Base-by-base conservation (phyloP, 73 alveolate species). In the Paramecium octaurelia region DNA sequence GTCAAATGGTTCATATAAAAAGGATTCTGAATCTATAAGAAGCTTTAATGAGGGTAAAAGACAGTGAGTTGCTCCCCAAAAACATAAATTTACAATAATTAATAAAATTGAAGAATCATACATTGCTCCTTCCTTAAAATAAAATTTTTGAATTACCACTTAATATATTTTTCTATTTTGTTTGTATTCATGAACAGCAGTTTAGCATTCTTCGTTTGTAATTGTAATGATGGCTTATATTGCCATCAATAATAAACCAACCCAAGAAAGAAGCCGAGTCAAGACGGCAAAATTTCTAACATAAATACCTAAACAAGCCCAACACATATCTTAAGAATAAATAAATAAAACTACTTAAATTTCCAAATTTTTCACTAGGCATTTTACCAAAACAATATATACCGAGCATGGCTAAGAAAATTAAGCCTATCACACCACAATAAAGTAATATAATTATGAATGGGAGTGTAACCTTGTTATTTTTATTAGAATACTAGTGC, bases 31-130 rank as follows among this genome's bases (percentile, higher is more conserved):
- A 24, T 73, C 87, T 16, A 73, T 35, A 16, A 31, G 1, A 8
- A 35, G 21, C 59, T 73, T 73, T 16, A 73, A 21, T 6, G 46
- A 35, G 1, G 87, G 87, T 38, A 73, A 16, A 16, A 73, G 9
- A 5, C 57, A 73, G 40, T 73, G 87, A 16, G 87, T 73, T 16
- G 87, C 87, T n/a, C 87, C 87, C 87, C 87, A 73, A 73, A 73
- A 73, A 29, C 87, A 35, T 35, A 73, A 11, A 73, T 73, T 73
- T 0, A 73, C 87, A 12, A 73, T n/a, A 4, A 73, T 43, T 9
- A 73, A 38, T 21, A 38, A 12, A 14, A 73, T 73, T 73, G 87
- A 73, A 16, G 54, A 35, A 21, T 43, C 36, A 14, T 73, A 73
- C 87, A 73, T 73, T 1, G 87, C 87, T 29, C 87, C 87, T 73